A percentile compares a stretch with the other conserved stretches of the same genome.
Conservation (phyloP, 192 early-diverging fungal genomes). For the Backusella australiensis region DNA sequence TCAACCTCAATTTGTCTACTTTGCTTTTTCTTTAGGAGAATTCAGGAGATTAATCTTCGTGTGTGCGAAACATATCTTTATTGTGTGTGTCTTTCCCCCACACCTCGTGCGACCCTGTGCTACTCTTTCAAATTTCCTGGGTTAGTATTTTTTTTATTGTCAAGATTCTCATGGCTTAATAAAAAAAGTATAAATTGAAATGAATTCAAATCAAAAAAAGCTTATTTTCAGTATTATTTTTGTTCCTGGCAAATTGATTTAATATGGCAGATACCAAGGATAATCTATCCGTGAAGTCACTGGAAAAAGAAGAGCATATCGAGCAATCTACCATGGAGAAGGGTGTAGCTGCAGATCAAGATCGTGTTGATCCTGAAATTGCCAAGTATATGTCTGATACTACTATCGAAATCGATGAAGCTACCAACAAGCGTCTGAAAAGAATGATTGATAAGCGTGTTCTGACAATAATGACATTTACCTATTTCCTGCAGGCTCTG, state of each 20-base stretch:
- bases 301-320: neutral
- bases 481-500: slow-evolving; percentile 23
- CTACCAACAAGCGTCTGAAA: slow-evolving; percentile 14
- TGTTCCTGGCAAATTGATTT: neutral
- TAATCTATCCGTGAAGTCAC: neutral
- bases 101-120: neutral
- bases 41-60: slow-evolving; percentile 4
- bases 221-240: neutral
- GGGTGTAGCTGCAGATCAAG: neutral
- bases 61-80: slow-evolving; percentile 3
- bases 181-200: neutral
- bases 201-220: neutral
- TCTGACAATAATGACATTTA: slow-evolving; percentile 14
- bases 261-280: neutral
- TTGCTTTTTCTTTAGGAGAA: neutral
- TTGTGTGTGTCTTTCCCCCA: neutral
- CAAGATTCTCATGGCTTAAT: slow-evolving; percentile 1
- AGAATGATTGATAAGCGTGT: slow-evolving; percentile 18
- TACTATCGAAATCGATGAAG: slow-evolving; percentile 10
- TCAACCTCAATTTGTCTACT: neutral
- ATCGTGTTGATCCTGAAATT: slow-evolving; percentile 23
- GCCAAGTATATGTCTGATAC: slow-evolving; percentile 16
- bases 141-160: neutral
- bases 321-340: neutral
- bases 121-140: neutral